Evolutionary conservation across 306 rosid genomes (phyloP), one percentile per base, ranked within the genome.

Genomic region (Herpetospermum pedunculosum): DNA sequence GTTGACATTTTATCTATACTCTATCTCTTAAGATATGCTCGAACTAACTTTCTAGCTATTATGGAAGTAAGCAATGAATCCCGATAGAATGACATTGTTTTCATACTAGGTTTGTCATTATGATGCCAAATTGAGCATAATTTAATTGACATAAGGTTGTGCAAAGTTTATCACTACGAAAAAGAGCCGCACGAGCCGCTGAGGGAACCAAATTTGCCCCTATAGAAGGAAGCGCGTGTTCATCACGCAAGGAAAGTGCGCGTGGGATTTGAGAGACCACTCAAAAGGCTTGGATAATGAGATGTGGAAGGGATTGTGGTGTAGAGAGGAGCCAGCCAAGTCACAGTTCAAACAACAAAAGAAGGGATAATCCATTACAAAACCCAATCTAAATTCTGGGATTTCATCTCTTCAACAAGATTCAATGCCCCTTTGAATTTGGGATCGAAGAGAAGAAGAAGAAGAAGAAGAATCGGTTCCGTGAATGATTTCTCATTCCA

Each of bases 291-390:
- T 41, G 52, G 52, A 67, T 67, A 67, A 67, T 35, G 70, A 41
- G 72, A 14, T 11, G 6, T 67, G 72, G 72, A 67, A 35, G 50
- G 70, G 72, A 23, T 35, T 67, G 72, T 67, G 72, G 72, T 67
- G 6, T 13, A 23, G 12, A 40, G 37, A 23, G 72, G 35, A 67
- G 72, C 72, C 72, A 67, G 72, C 72, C 72, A 67, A 41, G 35
- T 64, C 71, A 64, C 8, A n/a, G n/a, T n/a, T 64, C 29, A 1
- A 37, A 26, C 30, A 14, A 67, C 52, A 25, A 0, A 41, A 23
- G 44, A 41, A 19, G 9, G 34, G 72, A 13, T 67, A 11, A 64
- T 64, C 48, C 38, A 16, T 60, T 60, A 2, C 25, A 34, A 18
- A 34, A 32, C 44, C 43, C 69, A 32, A n/a, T 28, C 47, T 12